Percentiles rank a stretch among this genome's conserved stretches.
Evolutionary conservation across 768 basidiomycete genomes (phyloP).

Genomic region (Trametes cingulata): DNA sequence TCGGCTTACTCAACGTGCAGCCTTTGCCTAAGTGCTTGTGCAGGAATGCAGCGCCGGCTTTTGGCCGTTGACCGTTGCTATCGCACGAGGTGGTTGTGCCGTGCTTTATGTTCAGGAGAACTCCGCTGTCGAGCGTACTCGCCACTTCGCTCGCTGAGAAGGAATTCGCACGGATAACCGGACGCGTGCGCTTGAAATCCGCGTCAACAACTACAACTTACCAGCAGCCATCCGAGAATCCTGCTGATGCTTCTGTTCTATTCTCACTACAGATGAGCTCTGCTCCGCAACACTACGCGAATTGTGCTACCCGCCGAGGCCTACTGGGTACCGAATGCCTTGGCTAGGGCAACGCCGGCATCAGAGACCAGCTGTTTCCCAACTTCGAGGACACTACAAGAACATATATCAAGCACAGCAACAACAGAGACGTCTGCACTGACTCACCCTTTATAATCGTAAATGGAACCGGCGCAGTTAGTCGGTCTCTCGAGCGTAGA

Average conservation of each 20-base stretch:
- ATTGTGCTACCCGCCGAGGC: too few relatives aligned
- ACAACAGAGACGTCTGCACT: neutral
- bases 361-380: slow-evolving; percentile 42
- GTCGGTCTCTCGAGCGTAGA: neutral
- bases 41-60: neutral
- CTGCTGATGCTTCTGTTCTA: too few relatives aligned
- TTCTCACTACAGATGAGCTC: neutral
- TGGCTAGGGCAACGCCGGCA: slow-evolving; percentile 36
- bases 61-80: too few relatives aligned
- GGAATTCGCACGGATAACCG: too few relatives aligned
- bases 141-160: too few relatives aligned
- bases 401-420: neutral
- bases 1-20: neutral
- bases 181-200: too few relatives aligned
- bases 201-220: too few relatives aligned
- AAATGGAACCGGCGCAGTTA: neutral
- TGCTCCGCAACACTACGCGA: neutral
- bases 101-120: too few relatives aligned
- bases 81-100: too few relatives aligned
- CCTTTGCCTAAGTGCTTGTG: slow-evolving; percentile 5
- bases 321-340: slow-evolving; percentile 31
- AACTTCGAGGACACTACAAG: slow-evolving; percentile 40
- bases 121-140: too few relatives aligned
- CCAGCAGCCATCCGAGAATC: too few relatives aligned
- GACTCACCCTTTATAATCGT: slow-evolving; percentile 17